These are phyloP conservation scores for Acacia concinna DNA, from an alignment of 331 rosid genomes.

Conservation along the genomic window DNA sequence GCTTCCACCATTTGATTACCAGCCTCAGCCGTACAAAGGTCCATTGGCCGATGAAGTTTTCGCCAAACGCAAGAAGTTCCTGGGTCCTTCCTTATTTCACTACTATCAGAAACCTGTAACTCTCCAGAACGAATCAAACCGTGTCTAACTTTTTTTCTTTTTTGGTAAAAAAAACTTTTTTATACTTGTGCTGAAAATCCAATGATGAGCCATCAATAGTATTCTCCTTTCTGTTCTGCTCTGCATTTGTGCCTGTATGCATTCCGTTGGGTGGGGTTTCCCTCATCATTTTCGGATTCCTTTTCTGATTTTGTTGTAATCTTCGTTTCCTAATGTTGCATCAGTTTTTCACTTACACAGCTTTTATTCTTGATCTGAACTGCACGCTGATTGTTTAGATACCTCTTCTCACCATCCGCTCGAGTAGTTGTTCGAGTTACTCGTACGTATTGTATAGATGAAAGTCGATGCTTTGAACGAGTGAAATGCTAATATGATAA, in stretches of 20 bases:
- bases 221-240: background rate
- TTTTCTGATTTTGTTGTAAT: background rate
- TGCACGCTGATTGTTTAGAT: background rate
- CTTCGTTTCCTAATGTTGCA: background rate
- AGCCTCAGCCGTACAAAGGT: conserved; percentile 65
- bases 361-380: background rate
- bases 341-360: background rate
- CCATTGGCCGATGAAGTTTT: conserved; percentile 71
- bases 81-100: conserved; percentile 87
- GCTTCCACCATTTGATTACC: conserved; percentile 71
- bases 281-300: background rate
- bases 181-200: background rate
- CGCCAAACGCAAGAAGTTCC: conserved; percentile 69
- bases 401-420: background rate
- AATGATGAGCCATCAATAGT: background rate
- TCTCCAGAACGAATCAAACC: background rate
- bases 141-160: background rate
- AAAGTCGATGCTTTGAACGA: background rate
- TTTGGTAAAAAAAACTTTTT: too few species aligned
- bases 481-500: background rate
- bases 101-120: conserved; percentile 82
- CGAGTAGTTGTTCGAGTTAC: background rate
- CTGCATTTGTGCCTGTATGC: background rate
- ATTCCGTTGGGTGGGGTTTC: background rate
- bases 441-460: background rate